These are phyloP conservation scores for Pseudocercospora cruenta DNA, from an alignment of 2,329 filamentous ascomycete genomes.

Conservation along the genomic window DNA sequence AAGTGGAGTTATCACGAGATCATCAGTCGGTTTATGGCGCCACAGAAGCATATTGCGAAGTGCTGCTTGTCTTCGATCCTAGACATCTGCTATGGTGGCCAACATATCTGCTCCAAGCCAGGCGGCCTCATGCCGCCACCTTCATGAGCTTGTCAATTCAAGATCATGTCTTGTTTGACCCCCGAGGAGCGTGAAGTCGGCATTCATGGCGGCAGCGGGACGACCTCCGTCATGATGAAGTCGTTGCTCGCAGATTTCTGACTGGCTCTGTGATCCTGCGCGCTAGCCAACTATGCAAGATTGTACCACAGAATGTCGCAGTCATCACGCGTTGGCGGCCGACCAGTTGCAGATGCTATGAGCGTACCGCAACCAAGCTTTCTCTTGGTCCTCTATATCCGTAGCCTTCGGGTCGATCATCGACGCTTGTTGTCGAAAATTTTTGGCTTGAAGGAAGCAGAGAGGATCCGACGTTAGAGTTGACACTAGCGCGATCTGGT, in stretches of 20 bases:
- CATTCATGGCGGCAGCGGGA: background rate
- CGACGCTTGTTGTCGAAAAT: conserved; percentile 7
- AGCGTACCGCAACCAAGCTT: conserved; percentile 2
- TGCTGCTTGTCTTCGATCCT: too few species aligned
- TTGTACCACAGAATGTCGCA: background rate
- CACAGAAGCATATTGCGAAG: background rate
- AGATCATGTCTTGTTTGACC: background rate
- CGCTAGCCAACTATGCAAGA: background rate
- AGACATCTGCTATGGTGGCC: background rate
- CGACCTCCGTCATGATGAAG: conserved; percentile 1
- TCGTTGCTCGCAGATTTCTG: background rate
- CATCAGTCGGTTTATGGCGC: background rate
- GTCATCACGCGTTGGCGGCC: conserved; percentile 5
- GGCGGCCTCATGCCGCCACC: background rate
- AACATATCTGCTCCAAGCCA: background rate
- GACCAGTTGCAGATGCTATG: background rate
- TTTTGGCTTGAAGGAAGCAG: background rate
- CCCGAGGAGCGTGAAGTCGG: background rate
- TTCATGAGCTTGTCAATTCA: background rate
- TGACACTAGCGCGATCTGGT: conserved; percentile 1
- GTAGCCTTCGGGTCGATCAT: conserved; percentile 1
- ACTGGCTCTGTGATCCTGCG: background rate
- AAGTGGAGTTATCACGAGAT: background rate
- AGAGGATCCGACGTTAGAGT: background rate
- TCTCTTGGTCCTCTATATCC: conserved; percentile 1